Percentiles rank a stretch among this genome's conserved stretches.
Evolutionary conservation across 108 stramenopile genomes (phyloP).

Genomic region (Epipyxis sp.): DNA sequence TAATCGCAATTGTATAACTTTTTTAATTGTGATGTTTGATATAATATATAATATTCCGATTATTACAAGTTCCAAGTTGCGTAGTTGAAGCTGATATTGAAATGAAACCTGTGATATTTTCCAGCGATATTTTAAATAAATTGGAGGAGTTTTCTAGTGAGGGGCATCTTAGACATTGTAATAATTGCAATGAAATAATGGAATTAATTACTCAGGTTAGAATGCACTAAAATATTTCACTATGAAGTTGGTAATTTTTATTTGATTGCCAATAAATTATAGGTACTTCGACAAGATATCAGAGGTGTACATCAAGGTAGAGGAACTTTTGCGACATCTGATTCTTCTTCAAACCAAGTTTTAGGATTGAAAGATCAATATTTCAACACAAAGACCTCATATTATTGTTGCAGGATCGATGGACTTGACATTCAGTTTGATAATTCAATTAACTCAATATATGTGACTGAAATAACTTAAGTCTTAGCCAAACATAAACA

Average conservation of each 20-base stretch:
- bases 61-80: constrained; percentile 8
- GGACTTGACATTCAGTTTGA: too few relatives aligned
- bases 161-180: neutral
- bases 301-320: constrained; percentile 1
- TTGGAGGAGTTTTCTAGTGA: neutral
- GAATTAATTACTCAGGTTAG: constrained; percentile 7
- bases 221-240: too few relatives aligned
- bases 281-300: constrained; percentile 27
- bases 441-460: too few relatives aligned
- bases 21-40: neutral
- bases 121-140: neutral
- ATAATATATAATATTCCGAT: neutral
- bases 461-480: too few relatives aligned
- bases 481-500: too few relatives aligned
- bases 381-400: too few relatives aligned
- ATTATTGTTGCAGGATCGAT: too few relatives aligned
- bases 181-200: neutral
- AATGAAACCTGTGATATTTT: neutral
- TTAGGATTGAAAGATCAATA: too few relatives aligned
- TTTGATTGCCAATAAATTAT: too few relatives aligned
- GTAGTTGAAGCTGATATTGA: constrained; percentile 4
- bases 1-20: neutral
- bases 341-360: neutral
- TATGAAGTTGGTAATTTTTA: too few relatives aligned
- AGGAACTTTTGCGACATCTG: constrained; percentile 7